Base-by-base conservation (phyloP, 2,329 filamentous ascomycete species). In the Alternaria metachromatica region DNA sequence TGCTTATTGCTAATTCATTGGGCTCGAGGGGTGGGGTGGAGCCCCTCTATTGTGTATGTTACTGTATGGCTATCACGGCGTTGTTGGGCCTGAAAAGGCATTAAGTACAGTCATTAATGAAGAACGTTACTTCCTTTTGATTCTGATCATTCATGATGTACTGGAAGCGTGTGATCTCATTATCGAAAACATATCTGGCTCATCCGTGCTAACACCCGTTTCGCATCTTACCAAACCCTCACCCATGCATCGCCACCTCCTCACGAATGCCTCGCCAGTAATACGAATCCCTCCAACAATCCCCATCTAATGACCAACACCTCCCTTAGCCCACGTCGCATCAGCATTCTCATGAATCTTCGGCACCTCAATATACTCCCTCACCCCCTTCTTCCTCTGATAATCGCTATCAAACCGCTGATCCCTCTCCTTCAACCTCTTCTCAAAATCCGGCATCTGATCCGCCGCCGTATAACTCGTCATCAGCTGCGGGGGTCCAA, bases 401-500 rank as follows among this genome's bases (percentile, higher is more conserved):
- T 80, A 82, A 76, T 87, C 82, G 26, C 85, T 82, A 0, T 84
- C 84, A 77, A 87, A 87, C 68, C 84, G 83, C 74, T 76, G 60
- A 78, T 90, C 86, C 64, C 88, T 80, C 26, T 85, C 86, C 45
- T 77, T 80, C 18, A 88, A 74, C 62, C 83, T 59, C 70, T 79
- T 78, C 46, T 83, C 80, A 55, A 82, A 82, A 56, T 82, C 79
- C 8, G 71, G 71, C 57, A 87, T 82, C 78, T 87, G 85, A 13
- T 81, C 80, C 53, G 80, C 78, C 10, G 75, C 76, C 23, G 86
- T 88, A 65, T 84, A 89, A 72, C 88, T 90, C 65, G 85, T 88
- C 87, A 92, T 90, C 68, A 91, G 78, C 78, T 89, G 80, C 59
- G 89, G 88, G 65, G 80, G 76, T 0, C 89, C 89, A 67, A 90